Base-by-base conservation (phyloP, 495 filamentous ascomycete genomes). In the Daldinia childiae region DNA sequence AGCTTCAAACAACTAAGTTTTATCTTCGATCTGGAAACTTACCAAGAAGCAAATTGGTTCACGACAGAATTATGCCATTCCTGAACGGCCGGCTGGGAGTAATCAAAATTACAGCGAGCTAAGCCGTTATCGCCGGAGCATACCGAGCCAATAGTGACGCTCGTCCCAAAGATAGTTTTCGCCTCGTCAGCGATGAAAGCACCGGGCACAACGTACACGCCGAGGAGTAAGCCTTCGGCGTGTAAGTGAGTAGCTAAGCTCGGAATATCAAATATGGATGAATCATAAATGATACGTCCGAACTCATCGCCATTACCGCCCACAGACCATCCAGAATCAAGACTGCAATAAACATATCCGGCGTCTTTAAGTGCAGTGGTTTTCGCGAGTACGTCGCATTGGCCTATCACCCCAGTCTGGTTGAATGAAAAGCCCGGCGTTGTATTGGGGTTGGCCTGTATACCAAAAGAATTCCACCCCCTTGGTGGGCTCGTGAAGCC, bases 51-150 rank as follows among this genome's bases (percentile, higher is more conserved):
- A 61, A 69, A 76, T 36, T 66, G 65, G 9, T 71, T 59, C 17
- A 79, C 64, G 24, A 78, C 66, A 15, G 77, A 78, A 43, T 79
- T 64, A 34, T 79, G 77, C 72, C 69, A 79, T 61, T 75, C 56
- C 55, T 79, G 77, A 17, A 72, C 69, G 15, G 66, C 72, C 15
- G 63, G 34, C 26, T 78, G 72, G 6, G 58, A 45, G 45, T 69
- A 79, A 43, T 78, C 74, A 34, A 71, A 79, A 52, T 79, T 65
- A 48, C 76, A 78, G 29, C 64, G 66, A 55, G 62, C 51, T 29
- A 63, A 38, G 62, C 74, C 69, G 26, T 74, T 69, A 24, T 75
- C 73, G 55, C 74, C 74, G 30, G 60, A 75, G 29, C 68, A 68
- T 14, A 73, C 62, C 45, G 65, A 69, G n/a, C 68, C 72, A 15